Base-by-base conservation (phyloP, 2,329 filamentous ascomycete genomes). In the Aureobasidium sp. region DNA sequence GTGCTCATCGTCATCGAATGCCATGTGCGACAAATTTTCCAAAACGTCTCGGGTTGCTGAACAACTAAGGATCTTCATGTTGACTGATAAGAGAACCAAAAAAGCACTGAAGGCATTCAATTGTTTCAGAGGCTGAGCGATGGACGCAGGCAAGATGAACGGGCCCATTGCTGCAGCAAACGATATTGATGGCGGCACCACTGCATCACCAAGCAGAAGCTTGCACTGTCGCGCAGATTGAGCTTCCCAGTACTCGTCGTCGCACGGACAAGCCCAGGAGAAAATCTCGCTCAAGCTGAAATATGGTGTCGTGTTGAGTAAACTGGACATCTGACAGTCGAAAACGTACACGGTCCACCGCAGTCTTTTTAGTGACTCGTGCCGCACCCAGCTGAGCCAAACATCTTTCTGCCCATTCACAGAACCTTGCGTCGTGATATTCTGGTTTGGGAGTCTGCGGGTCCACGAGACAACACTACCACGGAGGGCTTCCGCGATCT, bases 401-500 rank as follows among this genome's bases (percentile, higher is more conserved):
- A 20, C 15, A n/a, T 41, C 39, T 41, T 8, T n/a, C 2, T 6
- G 5, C 5, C 39, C 5, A 41, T 4, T 41, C 9, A 4, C 3
- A 41, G 15, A n/a, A 20, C 5, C 5, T 41, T 41, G 17, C 7
- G 17, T 20, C 17, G 17, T 17, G 1, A 15, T 14, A 17, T n/a
- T n/a, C 7, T 41, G 39, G 7, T 5, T 41, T 15, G 39, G 17
- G 14, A 41, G 7, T 41, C 39, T 41, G 15, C 39, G 70, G 15
- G 77, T 5, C 78, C 74, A 51, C 5, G 48, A 14, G 27, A 51
- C 31, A 20, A 51, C 31, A 11, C 27, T 37, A 6, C 47, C 47
- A 6, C 47, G 47, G 5, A 51, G 29, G 17, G 31, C 31, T 29
- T 51, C 48, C 3, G 48, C 48, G 31, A 51, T 27, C 20, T 51